phyloP scores from a whole-genome alignment of 345 rosid species.

The Capsella bursapastoris region DNA sequence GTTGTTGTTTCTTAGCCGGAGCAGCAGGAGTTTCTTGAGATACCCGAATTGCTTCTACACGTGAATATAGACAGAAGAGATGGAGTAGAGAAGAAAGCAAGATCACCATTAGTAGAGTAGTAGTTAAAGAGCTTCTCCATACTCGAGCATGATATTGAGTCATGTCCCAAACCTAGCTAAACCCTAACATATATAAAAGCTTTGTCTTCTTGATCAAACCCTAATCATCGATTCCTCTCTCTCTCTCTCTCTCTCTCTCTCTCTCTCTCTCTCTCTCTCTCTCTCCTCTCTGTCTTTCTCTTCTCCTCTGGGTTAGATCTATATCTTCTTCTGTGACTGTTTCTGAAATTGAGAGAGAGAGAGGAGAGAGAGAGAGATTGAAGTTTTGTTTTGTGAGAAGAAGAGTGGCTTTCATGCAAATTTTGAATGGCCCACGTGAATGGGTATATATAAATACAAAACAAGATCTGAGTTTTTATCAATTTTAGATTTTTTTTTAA shows the following conservation, averaged over 20 bases:
- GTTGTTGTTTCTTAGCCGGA: slow-evolving; percentile 29
- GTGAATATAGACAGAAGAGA: slow-evolving; percentile 20
- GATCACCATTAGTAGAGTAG: slow-evolving; percentile 28
- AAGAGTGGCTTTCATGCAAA: slow-evolving; percentile 46
- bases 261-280: neutral
- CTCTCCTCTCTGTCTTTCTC: slow-evolving; percentile 3
- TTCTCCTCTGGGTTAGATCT: slow-evolving; percentile 27
- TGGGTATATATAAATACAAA: slow-evolving; percentile 39
- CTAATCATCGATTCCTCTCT: slow-evolving; percentile 19
- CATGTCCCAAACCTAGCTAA: slow-evolving; percentile 37
- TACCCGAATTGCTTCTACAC: slow-evolving; percentile 58
- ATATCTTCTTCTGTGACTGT: slow-evolving; percentile 1
- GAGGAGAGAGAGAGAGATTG: slow-evolving; percentile 22
- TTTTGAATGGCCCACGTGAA: slow-evolving; percentile 48
- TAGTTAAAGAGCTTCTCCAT: slow-evolving; percentile 39
- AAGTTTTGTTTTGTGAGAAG: slow-evolving; percentile 39
- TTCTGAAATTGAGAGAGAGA: slow-evolving; percentile 22
- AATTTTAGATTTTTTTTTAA: neutral
- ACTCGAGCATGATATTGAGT: slow-evolving; percentile 36
- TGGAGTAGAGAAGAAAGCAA: slow-evolving; percentile 39
- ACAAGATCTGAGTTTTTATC: slow-evolving; percentile 35
- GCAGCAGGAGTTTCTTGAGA: slow-evolving; percentile 38
- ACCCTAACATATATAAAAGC: slow-evolving; percentile 39
- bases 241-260: slow-evolving; percentile 9
- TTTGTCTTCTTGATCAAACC: slow-evolving; percentile 39